Conservation (phyloP, 2,329 filamentous ascomycete genomes). For the Aspergillus amoenus region DNA sequence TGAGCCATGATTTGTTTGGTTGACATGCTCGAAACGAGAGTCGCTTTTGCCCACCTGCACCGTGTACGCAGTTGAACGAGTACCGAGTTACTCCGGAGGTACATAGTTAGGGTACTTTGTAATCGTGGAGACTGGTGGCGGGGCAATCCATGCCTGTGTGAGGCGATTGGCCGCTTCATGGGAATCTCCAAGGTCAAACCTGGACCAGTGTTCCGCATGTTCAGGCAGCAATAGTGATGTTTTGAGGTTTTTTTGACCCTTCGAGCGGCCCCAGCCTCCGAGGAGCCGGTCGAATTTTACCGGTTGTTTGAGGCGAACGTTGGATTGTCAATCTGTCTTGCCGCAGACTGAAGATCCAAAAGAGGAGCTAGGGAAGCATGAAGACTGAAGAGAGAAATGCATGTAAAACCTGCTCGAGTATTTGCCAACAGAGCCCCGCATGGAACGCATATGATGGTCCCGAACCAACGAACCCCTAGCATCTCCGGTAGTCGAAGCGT, state of each 20-base stretch:
- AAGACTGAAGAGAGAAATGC: constrained; percentile 13
- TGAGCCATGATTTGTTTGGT: constrained; percentile 11
- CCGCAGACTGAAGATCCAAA: constrained; percentile 5
- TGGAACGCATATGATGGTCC: constrained; percentile 18
- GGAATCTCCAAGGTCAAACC: not conserved
- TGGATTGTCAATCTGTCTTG: constrained; percentile 8
- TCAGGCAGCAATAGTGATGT: not conserved
- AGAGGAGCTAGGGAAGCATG: constrained; percentile 8
- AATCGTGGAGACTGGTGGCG: not conserved
- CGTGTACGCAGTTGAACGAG: not conserved
- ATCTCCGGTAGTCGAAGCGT: constrained; percentile 4
- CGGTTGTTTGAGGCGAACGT: constrained; percentile 8
- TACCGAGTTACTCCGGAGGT: not conserved
- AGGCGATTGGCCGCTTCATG: not conserved
- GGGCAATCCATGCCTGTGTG: not conserved
- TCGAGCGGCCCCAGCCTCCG: constrained; percentile 1
- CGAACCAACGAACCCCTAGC: constrained; percentile 19
- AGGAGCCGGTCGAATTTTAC: constrained; percentile 5
- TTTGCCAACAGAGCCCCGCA: constrained; percentile 10
- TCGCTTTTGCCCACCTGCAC: not conserved
- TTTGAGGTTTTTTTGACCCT: not conserved
- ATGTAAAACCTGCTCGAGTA: constrained; percentile 13
- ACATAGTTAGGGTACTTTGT: not conserved
- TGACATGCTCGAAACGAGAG: not conserved
- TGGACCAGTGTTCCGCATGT: not conserved